Evolutionary conservation across 495 filamentous ascomycete genomes (phyloP).

Genomic region (Lasiosphaeria ovina): DNA sequence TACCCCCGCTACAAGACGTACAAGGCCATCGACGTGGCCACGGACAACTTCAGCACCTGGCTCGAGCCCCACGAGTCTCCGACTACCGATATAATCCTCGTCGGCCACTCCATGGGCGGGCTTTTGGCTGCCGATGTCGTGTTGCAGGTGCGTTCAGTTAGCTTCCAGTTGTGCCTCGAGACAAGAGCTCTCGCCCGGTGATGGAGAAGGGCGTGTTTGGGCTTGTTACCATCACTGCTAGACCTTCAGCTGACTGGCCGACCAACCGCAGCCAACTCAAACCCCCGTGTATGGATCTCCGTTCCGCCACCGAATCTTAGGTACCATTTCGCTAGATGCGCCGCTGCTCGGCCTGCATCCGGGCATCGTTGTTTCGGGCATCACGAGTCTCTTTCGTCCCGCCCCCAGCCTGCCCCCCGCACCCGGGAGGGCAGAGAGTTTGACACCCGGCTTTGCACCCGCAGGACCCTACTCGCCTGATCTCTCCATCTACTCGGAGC

Average conservation of each 20-base stretch:
- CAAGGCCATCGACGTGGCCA: constrained; percentile 67
- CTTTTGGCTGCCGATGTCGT: constrained; percentile 78
- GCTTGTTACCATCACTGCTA: too few species aligned
- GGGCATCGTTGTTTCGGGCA: constrained; percentile 75
- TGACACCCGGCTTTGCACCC: background rate
- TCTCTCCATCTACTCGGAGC: constrained; percentile 36
- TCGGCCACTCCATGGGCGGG: constrained; percentile 92
- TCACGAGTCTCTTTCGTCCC: constrained; percentile 71
- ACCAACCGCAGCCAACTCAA: constrained; percentile 16
- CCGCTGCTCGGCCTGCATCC: constrained; percentile 89
- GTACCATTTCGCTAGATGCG: constrained; percentile 80
- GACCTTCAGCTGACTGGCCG: background rate
- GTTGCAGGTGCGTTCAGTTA: constrained; percentile 48
- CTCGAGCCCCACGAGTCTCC: constrained; percentile 72
- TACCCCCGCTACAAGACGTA: constrained; percentile 90
- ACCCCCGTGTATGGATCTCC: constrained; percentile 23
- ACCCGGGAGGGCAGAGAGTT: constrained; percentile 14
- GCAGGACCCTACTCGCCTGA: constrained; percentile 29
- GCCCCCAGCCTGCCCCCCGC: constrained; percentile 40
- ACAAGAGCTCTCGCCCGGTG: too few species aligned
- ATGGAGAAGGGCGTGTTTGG: too few species aligned
- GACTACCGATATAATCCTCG: constrained; percentile 73
- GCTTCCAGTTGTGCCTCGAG: too few species aligned
- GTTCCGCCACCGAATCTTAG: constrained; percentile 75
- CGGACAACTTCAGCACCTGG: constrained; percentile 82